A percentile compares a stretch with the other conserved stretches of the same genome.
phyloP scores from a whole-genome alignment of 108 stramenopile genomes.

The Skeletonema menzelii region DNA sequence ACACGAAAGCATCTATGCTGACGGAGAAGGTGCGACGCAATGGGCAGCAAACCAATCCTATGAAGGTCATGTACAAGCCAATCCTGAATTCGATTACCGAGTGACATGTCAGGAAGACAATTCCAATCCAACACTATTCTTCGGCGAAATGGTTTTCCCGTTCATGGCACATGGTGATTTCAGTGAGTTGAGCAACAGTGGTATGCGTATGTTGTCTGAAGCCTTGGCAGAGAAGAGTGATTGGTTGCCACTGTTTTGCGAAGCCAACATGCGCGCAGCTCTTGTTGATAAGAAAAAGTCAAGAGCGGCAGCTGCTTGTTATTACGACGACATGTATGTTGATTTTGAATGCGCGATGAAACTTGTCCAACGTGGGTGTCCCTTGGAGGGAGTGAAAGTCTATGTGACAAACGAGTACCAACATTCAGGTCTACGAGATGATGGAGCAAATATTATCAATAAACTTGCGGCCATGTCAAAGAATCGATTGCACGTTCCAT shows the following conservation, averaged over 20 bases:
- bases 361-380: constrained; percentile 56
- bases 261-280: constrained; percentile 59
- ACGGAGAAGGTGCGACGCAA: constrained; percentile 66
- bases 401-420: constrained; percentile 94
- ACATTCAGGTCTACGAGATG: constrained; percentile 89
- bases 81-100: constrained; percentile 61
- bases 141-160: constrained; percentile 95
- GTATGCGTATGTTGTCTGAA: constrained; percentile 66
- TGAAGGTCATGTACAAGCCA: constrained; percentile 25
- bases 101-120: constrained; percentile 41
- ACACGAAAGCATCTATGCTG: constrained; percentile 92
- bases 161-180: constrained; percentile 92
- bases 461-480: constrained; percentile 89
- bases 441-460: constrained; percentile 78
- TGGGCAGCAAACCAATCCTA: constrained; percentile 84
- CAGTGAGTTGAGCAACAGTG: constrained; percentile 65
- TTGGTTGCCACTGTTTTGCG: constrained; percentile 83
- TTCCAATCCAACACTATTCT: constrained; percentile 59
- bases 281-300: constrained; percentile 12
- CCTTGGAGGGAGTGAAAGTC: constrained; percentile 73
- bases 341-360: constrained; percentile 82
- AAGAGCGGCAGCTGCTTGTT: constrained; percentile 82
- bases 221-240: constrained; percentile 73
- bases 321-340: constrained; percentile 95
- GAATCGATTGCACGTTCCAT: constrained; percentile 61